These are phyloP conservation scores for Penicillium atrosanguineum DNA, from an alignment of 495 filamentous ascomycete species.

Conservation along the genomic window DNA sequence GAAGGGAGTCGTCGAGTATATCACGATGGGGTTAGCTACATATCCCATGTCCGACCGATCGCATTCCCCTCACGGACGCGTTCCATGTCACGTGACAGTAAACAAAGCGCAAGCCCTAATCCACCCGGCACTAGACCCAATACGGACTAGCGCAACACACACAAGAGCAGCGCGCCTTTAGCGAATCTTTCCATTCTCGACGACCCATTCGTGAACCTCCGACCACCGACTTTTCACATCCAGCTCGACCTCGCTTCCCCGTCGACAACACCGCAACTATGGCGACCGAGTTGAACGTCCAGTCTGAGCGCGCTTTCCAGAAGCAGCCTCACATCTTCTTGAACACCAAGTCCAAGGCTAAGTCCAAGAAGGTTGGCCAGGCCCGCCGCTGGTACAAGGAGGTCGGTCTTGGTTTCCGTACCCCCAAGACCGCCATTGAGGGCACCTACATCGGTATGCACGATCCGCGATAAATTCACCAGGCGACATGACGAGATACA, in stretches of 20 bases:
- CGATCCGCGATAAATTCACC: slow-evolving; percentile 30
- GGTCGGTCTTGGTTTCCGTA: slow-evolving; percentile 96
- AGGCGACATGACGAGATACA: slow-evolving; percentile 16
- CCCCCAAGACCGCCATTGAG: slow-evolving; percentile 96
- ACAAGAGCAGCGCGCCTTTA: slow-evolving; percentile 38
- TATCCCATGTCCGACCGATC: neutral
- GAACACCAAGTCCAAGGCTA: slow-evolving; percentile 85
- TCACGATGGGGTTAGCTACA: neutral
- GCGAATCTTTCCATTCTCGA: slow-evolving; percentile 46
- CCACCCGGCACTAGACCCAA: slow-evolving; percentile 32
- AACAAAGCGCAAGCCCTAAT: slow-evolving; percentile 49
- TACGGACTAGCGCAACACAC: slow-evolving; percentile 42
- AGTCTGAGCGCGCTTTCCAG: slow-evolving; percentile 97
- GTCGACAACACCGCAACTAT: slow-evolving; percentile 70
- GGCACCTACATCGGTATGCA: slow-evolving; percentile 96
- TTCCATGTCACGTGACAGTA: slow-evolving; percentile 39
- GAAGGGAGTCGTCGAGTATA: neutral
- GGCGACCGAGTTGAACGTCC: slow-evolving; percentile 97
- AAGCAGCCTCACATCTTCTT: slow-evolving; percentile 99
- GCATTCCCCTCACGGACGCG: slow-evolving; percentile 27
- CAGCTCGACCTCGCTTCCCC: slow-evolving; percentile 41
- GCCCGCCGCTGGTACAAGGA: slow-evolving; percentile 99
- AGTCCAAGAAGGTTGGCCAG: slow-evolving; percentile 81
- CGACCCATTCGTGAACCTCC: slow-evolving; percentile 28
- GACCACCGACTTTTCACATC: slow-evolving; percentile 35